Evolutionary conservation across 2,329 filamentous ascomycete genomes (phyloP).

Genomic region (Diaporthe aspalathi): DNA sequence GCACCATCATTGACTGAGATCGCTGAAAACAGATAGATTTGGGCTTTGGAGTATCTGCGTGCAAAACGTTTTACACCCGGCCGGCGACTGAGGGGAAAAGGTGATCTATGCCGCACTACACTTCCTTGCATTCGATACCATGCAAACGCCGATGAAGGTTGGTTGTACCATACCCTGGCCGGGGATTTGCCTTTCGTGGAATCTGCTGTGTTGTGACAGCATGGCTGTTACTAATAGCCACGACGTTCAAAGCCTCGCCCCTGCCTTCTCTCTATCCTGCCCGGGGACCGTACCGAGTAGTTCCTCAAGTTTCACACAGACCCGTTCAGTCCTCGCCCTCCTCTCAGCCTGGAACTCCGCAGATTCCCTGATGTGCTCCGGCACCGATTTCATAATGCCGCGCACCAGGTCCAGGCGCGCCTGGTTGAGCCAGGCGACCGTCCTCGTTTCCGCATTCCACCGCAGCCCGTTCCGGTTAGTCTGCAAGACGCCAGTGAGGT

Average conservation of each 20-base stretch:
- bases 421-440: not conserved
- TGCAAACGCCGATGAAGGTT: not conserved
- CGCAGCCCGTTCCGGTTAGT: not conserved
- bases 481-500: not conserved
- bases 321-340: not conserved
- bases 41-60: too few species aligned
- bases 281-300: not conserved
- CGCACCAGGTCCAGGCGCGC: not conserved
- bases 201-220: not conserved
- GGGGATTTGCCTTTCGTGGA: not conserved
- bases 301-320: not conserved
- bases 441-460: not conserved
- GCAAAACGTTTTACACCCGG: too few species aligned
- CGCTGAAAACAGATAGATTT: too few species aligned
- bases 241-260: not conserved
- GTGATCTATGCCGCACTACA: too few species aligned
- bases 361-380: not conserved
- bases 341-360: not conserved
- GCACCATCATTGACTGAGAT: too few species aligned
- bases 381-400: not conserved
- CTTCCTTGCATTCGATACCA: too few species aligned
- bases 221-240: not conserved
- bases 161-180: not conserved
- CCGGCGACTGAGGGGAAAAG: too few species aligned
- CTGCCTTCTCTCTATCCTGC: not conserved